These are phyloP conservation scores for Aphanomyces invadans DNA, from an alignment of 352 stramenopile genomes.

Conservation along the genomic window DNA sequence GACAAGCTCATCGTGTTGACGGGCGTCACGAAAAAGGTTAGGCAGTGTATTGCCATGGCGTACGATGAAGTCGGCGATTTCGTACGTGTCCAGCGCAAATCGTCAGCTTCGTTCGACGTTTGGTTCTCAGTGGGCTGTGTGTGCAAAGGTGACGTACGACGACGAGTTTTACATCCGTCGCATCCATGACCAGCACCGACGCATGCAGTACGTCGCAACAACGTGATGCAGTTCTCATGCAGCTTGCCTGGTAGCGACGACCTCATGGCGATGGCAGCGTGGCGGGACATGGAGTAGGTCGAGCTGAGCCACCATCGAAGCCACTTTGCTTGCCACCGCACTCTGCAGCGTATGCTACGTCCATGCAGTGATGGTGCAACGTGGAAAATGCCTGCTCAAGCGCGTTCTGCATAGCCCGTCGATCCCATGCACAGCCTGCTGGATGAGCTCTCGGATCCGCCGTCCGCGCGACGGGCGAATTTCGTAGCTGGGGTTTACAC, in stretches of 20 bases:
- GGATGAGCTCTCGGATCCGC: too few species aligned
- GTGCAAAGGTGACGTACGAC: conserved; percentile 16
- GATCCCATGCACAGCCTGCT: too few species aligned
- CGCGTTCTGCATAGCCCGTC: too few species aligned
- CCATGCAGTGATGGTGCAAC: too few species aligned
- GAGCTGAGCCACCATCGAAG: too few species aligned
- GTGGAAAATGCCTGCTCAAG: too few species aligned
- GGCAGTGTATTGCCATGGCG: conserved; percentile 49
- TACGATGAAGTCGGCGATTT: conserved; percentile 75
- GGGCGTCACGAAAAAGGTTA: conserved; percentile 31
- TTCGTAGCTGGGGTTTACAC: too few species aligned
- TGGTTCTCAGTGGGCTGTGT: neutral
- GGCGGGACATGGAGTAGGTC: neutral
- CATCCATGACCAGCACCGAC: conserved; percentile 10
- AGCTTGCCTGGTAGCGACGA: neutral
- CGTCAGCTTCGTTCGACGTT: neutral
- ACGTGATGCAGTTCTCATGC: neutral
- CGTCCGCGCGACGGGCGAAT: too few species aligned
- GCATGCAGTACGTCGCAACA: conserved; percentile 1
- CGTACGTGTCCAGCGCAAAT: too few species aligned
- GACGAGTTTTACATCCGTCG: conserved; percentile 23
- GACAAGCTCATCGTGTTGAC: conserved; percentile 41
- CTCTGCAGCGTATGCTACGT: neutral
- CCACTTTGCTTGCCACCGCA: too few species aligned
- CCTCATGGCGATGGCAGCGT: neutral